Evolutionary conservation across 2,329 filamentous ascomycete species (phyloP).

Genomic region (Aphanoascus verrucosus): DNA sequence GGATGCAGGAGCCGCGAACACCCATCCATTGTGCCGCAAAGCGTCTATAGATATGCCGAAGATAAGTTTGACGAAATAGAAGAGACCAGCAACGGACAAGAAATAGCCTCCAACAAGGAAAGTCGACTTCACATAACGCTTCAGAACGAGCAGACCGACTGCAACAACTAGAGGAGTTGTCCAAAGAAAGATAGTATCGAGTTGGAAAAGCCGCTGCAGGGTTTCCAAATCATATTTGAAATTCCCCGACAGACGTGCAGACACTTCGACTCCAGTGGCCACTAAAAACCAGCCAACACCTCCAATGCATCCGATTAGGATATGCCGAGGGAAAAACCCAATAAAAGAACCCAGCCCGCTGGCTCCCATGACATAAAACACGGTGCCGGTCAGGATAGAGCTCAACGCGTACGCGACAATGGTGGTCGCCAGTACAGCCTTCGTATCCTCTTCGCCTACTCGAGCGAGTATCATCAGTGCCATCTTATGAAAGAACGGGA

Average conservation of each 20-base stretch:
- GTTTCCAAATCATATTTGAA: conserved; percentile 72
- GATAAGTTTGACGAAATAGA: conserved; percentile 36
- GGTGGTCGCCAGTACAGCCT: conserved; percentile 85
- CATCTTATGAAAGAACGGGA: conserved; percentile 99
- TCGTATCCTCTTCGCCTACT: conserved; percentile 68
- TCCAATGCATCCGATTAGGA: conserved; percentile 92
- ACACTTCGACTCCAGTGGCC: conserved; percentile 85
- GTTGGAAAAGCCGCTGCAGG: conserved; percentile 59
- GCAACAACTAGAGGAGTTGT: conserved; percentile 66
- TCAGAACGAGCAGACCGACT: conserved; percentile 62
- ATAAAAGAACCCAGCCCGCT: conserved; percentile 86
- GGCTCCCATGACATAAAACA: conserved; percentile 83
- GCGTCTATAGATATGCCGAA: conserved; percentile 55
- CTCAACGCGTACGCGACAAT: conserved; percentile 85
- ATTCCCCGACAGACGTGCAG: conserved; percentile 74
- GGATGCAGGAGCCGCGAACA: conserved; percentile 75
- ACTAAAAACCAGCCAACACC: conserved; percentile 93
- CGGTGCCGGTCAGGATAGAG: conserved; percentile 76
- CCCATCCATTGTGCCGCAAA: conserved; percentile 70
- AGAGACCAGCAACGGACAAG: conserved; percentile 59
- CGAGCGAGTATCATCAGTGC: conserved; percentile 70
- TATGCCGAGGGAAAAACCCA: conserved; percentile 92
- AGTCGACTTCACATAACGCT: conserved; percentile 66
- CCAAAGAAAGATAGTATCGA: conserved; percentile 74
- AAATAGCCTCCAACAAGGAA: conserved; percentile 84